Evolutionary conservation across 2,329 filamentous ascomycete species (phyloP).

Genomic region (Hawksworthiomyces lignivorus): DNA sequence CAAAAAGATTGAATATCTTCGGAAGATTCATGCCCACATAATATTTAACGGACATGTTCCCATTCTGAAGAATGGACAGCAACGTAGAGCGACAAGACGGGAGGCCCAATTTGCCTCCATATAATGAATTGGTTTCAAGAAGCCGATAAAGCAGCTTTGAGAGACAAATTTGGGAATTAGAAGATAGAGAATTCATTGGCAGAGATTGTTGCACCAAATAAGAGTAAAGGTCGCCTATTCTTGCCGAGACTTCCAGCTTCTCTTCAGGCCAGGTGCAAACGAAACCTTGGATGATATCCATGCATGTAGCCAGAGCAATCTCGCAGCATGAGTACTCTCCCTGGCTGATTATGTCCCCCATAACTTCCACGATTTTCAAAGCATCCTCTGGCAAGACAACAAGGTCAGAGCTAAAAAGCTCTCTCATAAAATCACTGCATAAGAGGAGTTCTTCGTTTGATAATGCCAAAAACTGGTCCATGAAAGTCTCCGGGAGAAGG

Average conservation of each 20-base stretch:
- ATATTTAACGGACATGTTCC: conserved; percentile 66
- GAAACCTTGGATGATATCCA: conserved; percentile 60
- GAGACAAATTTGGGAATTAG: conserved; percentile 58
- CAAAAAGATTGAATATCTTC: conserved; percentile 69
- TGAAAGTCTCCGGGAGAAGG: conserved; percentile 40
- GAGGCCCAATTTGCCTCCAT: conserved; percentile 51
- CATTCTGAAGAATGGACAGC: conserved; percentile 61
- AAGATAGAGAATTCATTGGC: conserved; percentile 60
- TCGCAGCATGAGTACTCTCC: conserved; percentile 67
- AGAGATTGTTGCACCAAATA: conserved; percentile 66
- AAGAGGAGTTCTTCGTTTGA: conserved; percentile 46
- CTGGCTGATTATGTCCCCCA: conserved; percentile 44
- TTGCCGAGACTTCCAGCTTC: conserved; percentile 51
- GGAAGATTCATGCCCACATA: conserved; percentile 63
- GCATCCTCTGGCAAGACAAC: conserved; percentile 40
- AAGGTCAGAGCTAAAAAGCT: conserved; percentile 48
- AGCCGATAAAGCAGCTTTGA: conserved; percentile 63
- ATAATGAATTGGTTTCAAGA: conserved; percentile 58
- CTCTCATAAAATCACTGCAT: conserved; percentile 40
- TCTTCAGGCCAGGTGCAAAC: conserved; percentile 56
- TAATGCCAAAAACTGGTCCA: conserved; percentile 42
- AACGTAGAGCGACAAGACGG: conserved; percentile 61
- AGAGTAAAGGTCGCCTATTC: conserved; percentile 68
- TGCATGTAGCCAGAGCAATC: conserved; percentile 57
- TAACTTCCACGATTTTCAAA: conserved; percentile 37